phyloP scores from a whole-genome alignment of 2,329 filamentous ascomycete genomes.

The Paecilomyces sp. region DNA sequence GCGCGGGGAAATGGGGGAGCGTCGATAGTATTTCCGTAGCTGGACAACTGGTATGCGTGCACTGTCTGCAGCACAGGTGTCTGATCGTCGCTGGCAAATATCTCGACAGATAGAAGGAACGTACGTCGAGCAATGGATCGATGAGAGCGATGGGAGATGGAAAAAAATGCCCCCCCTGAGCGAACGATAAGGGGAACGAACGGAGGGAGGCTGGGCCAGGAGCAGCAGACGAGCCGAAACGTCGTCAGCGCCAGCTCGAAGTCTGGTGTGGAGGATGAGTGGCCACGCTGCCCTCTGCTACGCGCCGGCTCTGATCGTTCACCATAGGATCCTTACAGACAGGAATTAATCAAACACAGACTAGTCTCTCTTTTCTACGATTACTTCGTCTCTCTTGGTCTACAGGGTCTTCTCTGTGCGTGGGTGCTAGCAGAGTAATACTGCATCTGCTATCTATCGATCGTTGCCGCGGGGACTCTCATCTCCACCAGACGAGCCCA shows the following conservation, averaged over 20 bases:
- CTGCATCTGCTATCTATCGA: not conserved
- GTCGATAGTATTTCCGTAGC: not conserved
- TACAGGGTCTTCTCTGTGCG: not conserved
- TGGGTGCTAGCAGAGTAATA: too few species aligned
- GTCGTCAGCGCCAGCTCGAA: not conserved
- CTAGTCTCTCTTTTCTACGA: not conserved
- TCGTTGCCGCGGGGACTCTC: not conserved
- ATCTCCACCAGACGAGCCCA: not conserved
- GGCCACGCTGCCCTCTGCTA: not conserved
- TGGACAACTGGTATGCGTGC: not conserved
- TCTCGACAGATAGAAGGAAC: not conserved
- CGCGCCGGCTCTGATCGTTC: not conserved
- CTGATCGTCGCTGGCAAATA: not conserved
- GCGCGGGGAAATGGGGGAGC: not conserved
- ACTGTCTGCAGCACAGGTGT: not conserved
- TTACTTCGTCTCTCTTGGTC: not conserved
- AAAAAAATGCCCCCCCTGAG: not conserved
- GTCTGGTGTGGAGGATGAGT: not conserved
- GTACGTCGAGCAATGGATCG: not conserved
- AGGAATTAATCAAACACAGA: not conserved
- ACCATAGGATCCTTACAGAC: too few species aligned
- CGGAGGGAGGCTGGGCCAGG: not conserved
- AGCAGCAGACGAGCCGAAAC: not conserved
- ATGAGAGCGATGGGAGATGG: not conserved
- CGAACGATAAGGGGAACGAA: not conserved